A percentile compares a stretch with the other conserved stretches of the same genome.
Conservation (phyloP, 2,329 filamentous ascomycete species). For the Neofusicoccum cordaticola region DNA sequence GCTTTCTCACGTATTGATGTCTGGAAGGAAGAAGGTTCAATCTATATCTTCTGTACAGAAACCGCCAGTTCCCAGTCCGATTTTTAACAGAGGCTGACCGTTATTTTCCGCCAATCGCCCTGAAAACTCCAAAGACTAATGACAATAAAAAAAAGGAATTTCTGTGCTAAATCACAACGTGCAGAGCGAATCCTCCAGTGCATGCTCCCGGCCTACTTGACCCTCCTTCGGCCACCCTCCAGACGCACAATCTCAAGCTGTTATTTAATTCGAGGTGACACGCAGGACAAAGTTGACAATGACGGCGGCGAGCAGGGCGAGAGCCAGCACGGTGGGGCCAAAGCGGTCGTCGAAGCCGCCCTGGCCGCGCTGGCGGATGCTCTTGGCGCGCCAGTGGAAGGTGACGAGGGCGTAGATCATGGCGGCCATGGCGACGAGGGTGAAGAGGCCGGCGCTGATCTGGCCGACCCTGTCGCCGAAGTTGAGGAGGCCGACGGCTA, state of each 20-base stretch:
- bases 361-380: constrained; percentile 85
- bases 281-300: constrained; percentile 86
- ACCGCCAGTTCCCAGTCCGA: not conserved
- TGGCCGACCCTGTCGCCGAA: constrained; percentile 94
- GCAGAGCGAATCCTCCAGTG: not conserved
- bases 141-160: not conserved
- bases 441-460: constrained; percentile 92
- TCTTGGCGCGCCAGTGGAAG: constrained; percentile 95
- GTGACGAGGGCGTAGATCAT: constrained; percentile 95
- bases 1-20: too few species aligned
- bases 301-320: constrained; percentile 84
- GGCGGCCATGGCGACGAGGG: constrained; percentile 85
- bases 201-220: not conserved
- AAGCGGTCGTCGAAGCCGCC: constrained; percentile 96
- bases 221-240: not conserved
- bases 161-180: not conserved
- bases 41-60: not conserved
- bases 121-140: not conserved
- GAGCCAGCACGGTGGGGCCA: constrained; percentile 84
- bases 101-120: not conserved
- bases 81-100: not conserved
- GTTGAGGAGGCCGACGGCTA: constrained; percentile 95
- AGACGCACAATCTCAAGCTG: not conserved
- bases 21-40: too few species aligned
- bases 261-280: not conserved